phyloP scores from a whole-genome alignment of 176 grass and related monocot species.

The Hordeum vulgare region MorexV3_pseudomolecules_assembly NC_058523.1:510239107-510239606 shows the following conservation, averaged over 20 bases:
- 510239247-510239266: neutral
- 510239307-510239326: neutral
- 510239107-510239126: neutral
- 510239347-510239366: constrained; percentile 1
- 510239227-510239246: neutral
- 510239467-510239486: neutral
- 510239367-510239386: constrained; percentile 37
- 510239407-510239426: neutral
- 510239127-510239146: neutral
- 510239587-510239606: constrained; percentile 47
- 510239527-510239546: constrained; percentile 32
- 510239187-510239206: neutral
- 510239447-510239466: neutral
- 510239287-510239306: neutral
- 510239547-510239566: constrained; percentile 52
- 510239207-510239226: neutral
- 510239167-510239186: neutral
- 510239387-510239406: neutral
- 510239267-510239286: neutral
- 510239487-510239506: neutral
- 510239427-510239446: neutral
- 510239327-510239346: constrained; percentile 40
- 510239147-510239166: constrained; percentile 5
- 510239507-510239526: neutral
- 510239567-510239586: constrained; percentile 56